Evolutionary conservation across 441 rosid species (phyloP).

Genomic region (Gossypium lobatum): DNA sequence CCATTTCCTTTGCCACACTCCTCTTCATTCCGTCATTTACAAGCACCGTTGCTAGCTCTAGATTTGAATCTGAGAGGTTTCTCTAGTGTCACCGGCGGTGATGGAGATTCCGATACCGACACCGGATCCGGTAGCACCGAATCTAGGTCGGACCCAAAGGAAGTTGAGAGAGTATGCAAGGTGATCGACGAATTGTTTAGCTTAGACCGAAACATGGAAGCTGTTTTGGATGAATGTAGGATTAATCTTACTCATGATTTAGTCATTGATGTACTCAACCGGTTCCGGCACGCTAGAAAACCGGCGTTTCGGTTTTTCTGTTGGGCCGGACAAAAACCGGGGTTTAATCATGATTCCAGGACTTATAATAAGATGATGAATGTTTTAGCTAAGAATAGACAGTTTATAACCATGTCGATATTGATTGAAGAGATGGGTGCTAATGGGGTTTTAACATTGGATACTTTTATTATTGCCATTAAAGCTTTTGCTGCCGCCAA

Average conservation of each 20-base stretch:
- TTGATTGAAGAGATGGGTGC: constrained; percentile 85
- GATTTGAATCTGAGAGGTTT: constrained; percentile 30
- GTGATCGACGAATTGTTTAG: constrained; percentile 77
- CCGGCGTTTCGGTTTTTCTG: constrained; percentile 77
- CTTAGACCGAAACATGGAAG: constrained; percentile 81
- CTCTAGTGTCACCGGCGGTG: constrained; percentile 25
- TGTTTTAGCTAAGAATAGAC: constrained; percentile 68
- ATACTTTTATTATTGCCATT: constrained; percentile 62
- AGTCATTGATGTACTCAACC: constrained; percentile 48
- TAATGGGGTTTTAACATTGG: constrained; percentile 54
- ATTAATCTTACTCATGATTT: constrained; percentile 48
- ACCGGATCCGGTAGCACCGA: constrained; percentile 22
- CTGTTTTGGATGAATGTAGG: constrained; percentile 69
- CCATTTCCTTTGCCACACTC: constrained; percentile 56
- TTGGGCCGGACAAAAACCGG: constrained; percentile 68
- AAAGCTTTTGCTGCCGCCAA: constrained; percentile 79
- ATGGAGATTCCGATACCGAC: constrained; percentile 24
- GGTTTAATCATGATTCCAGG: constrained; percentile 60
- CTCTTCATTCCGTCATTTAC: constrained; percentile 47
- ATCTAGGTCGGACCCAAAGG: constrained; percentile 32
- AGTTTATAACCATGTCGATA: constrained; percentile 79
- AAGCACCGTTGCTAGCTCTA: constrained; percentile 37
- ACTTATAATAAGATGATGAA: constrained; percentile 69
- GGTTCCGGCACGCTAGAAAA: constrained; percentile 69
- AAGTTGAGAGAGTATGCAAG: constrained; percentile 70